phyloP scores from a whole-genome alignment of 1,139 yeast genomes.

The Yamadazyma triangularis region DNA sequence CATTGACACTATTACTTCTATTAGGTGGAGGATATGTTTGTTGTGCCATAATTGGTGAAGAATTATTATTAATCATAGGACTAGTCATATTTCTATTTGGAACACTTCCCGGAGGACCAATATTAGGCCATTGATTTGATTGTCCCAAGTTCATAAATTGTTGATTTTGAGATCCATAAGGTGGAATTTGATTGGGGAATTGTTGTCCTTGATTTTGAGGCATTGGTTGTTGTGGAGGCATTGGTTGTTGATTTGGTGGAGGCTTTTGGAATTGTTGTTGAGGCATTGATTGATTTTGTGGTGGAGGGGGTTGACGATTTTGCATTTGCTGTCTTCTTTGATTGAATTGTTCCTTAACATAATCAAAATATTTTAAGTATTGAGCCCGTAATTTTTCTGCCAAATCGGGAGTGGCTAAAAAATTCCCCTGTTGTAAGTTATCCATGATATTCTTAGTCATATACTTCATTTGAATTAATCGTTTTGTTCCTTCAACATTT shows the following conservation, averaged over 20 bases:
- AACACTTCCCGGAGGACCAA: slow-evolving; percentile 12
- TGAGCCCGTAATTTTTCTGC: slow-evolving; percentile 68
- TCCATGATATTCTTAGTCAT: slow-evolving; percentile 77
- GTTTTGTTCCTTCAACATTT: slow-evolving; percentile 69
- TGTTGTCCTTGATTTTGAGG: slow-evolving; percentile 12
- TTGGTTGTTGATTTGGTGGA: slow-evolving; percentile 7
- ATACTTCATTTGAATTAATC: slow-evolving; percentile 71
- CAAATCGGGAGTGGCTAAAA: slow-evolving; percentile 64
- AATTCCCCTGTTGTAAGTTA: slow-evolving; percentile 55
- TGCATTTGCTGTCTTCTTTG: slow-evolving; percentile 30
- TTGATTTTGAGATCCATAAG: slow-evolving; percentile 12
- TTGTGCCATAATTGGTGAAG: slow-evolving; percentile 11
- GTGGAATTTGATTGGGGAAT: slow-evolving; percentile 10
- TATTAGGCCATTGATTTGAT: slow-evolving; percentile 19
- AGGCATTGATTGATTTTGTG: too few relatives aligned
- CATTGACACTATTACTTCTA: slow-evolving; percentile 7
- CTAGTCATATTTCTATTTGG: slow-evolving; percentile 7
- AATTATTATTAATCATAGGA: slow-evolving; percentile 9
- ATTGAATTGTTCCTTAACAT: slow-evolving; percentile 51
- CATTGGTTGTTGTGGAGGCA: slow-evolving; percentile 6
- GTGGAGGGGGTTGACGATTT: slow-evolving; percentile 6
- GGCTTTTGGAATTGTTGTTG: slow-evolving; percentile 7
- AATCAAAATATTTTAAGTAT: slow-evolving; percentile 69
- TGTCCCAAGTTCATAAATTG: slow-evolving; percentile 14
- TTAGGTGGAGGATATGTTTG: slow-evolving; percentile 1